A percentile compares a stretch with the other conserved stretches of the same genome.
Evolutionary conservation across 2,329 filamentous ascomycete species (phyloP).

Genomic region (Aureobasidium sp.): DNA sequence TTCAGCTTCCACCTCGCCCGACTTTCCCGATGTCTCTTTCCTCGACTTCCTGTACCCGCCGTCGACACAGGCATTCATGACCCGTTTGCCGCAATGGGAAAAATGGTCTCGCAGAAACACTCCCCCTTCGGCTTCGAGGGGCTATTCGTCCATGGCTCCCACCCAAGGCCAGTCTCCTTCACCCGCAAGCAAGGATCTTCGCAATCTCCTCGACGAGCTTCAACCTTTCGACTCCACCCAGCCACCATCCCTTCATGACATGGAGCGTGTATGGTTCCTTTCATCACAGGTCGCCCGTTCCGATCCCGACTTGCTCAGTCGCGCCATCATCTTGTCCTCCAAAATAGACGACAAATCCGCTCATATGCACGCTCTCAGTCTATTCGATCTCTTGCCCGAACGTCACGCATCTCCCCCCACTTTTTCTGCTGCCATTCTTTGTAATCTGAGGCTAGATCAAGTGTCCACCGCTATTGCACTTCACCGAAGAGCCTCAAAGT

Average conservation of each 20-base stretch:
- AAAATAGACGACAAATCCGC: background rate
- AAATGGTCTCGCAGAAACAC: conserved; percentile 4
- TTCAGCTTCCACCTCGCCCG: background rate
- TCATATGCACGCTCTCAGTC: background rate
- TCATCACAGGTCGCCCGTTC: background rate
- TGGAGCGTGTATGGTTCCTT: conserved; percentile 4
- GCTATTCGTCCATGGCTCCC: conserved; percentile 17
- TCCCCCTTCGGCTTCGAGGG: background rate
- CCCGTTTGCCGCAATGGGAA: conserved; percentile 13
- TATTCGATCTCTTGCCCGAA: background rate
- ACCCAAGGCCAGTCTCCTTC: background rate
- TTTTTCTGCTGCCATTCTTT: conserved; percentile 40
- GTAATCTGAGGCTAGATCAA: conserved; percentile 38
- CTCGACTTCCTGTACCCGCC: conserved; percentile 45
- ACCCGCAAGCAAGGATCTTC: background rate
- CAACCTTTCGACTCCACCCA: background rate
- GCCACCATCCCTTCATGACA: background rate
- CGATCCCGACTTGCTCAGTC: background rate
- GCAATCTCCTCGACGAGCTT: background rate
- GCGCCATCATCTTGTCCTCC: background rate
- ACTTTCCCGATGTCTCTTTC: conserved; percentile 22
- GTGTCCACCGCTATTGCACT: conserved; percentile 33
- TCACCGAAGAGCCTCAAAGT: conserved; percentile 34
- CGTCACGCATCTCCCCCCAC: conserved; percentile 26
- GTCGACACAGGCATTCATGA: conserved; percentile 33